These are phyloP conservation scores for Globisporangium lucens DNA, from an alignment of 352 stramenopile genomes.

Conservation along the genomic window DNA sequence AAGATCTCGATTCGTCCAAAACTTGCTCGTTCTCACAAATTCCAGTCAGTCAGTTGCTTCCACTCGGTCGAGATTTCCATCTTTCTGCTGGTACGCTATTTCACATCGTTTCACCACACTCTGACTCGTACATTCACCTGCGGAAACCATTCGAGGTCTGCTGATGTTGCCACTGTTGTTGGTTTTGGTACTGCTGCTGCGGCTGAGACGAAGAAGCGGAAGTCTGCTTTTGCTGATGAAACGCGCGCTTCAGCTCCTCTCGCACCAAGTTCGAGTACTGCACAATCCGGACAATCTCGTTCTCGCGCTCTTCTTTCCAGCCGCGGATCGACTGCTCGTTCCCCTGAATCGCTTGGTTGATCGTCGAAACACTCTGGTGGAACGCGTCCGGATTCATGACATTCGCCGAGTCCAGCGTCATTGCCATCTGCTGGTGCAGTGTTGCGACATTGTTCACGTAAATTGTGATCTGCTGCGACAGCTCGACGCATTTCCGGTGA, in stretches of 20 bases:
- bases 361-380: slow-evolving; percentile 34
- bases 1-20: not conserved
- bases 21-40: not conserved
- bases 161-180: slow-evolving; percentile 5
- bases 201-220: slow-evolving; percentile 14
- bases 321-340: slow-evolving; percentile 36
- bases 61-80: not conserved
- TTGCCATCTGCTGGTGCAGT: slow-evolving; percentile 42
- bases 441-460: slow-evolving; percentile 28
- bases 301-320: slow-evolving; percentile 53
- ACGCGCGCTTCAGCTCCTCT: slow-evolving; percentile 44
- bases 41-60: not conserved
- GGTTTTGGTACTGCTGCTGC: slow-evolving; percentile 14
- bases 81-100: not conserved
- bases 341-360: slow-evolving; percentile 45
- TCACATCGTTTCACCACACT: not conserved
- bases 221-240: slow-evolving; percentile 26
- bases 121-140: not conserved
- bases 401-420: slow-evolving; percentile 30
- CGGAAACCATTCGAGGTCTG: not conserved
- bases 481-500: slow-evolving; percentile 54
- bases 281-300: slow-evolving; percentile 68
- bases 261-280: slow-evolving; percentile 57
- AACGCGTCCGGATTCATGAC: slow-evolving; percentile 33
- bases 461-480: slow-evolving; percentile 46